phyloP scores from a whole-genome alignment of 768 basidiomycete genomes.

The Pleurotus djamor region DNA sequence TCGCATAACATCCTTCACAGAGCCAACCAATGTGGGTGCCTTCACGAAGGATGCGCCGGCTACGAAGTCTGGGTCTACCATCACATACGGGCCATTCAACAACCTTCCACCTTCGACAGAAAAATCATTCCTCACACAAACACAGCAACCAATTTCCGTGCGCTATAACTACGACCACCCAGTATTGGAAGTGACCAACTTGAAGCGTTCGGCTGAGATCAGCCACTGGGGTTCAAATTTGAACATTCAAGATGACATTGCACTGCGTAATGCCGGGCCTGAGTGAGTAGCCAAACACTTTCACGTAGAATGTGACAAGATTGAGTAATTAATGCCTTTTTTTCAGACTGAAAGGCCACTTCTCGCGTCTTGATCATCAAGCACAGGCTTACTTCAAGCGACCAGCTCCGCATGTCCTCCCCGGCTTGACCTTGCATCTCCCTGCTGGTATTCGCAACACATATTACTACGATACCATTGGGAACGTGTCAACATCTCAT shows the following conservation, averaged over 20 bases:
- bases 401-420: constrained; percentile 66
- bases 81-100: constrained; percentile 89
- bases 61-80: constrained; percentile 73
- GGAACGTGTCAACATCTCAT: constrained; percentile 94
- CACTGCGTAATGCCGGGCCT: constrained; percentile 88
- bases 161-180: constrained; percentile 87
- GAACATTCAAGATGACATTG: constrained; percentile 87
- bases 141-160: constrained; percentile 66
- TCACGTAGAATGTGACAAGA: too few relatives aligned
- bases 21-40: constrained; percentile 55
- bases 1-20: constrained; percentile 68
- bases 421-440: constrained; percentile 73
- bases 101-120: constrained; percentile 66
- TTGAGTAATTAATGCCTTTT: too few relatives aligned
- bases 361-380: constrained; percentile 90
- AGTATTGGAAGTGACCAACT: constrained; percentile 68
- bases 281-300: too few relatives aligned
- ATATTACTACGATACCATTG: constrained; percentile 91
- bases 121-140: constrained; percentile 48
- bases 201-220: constrained; percentile 82
- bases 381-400: constrained; percentile 68
- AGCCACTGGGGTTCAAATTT: constrained; percentile 97
- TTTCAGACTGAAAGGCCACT: constrained; percentile 81
- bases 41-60: constrained; percentile 62
- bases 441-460: constrained; percentile 79